Evolutionary conservation across 164 flowering plant genomes (phyloP), one percentile per base, ranked within the genome.

Genomic region (Chimonanthus praecox): DNA sequence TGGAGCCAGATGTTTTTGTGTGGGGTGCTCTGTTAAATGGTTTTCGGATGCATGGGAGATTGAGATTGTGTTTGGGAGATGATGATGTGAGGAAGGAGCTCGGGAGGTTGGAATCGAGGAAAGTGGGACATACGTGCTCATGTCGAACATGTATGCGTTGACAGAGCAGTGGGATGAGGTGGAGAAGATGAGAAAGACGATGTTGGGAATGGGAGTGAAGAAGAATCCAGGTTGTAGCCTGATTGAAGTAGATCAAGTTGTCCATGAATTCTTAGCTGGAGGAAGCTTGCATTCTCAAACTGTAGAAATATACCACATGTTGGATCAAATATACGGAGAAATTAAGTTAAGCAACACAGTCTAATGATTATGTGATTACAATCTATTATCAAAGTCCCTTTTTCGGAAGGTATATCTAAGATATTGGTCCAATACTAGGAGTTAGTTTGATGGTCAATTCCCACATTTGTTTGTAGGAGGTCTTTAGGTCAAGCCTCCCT

Each of bases 201-300:
- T 75, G 73, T 45, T 6, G 16, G 58, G 70, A 58, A 58, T 64
- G 71, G 75, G 75, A 21, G 75, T 68, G 62, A 72, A 11, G 67
- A 76, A 76, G 75, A 76, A 67, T 20, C 79, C 79, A 3, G 79
- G 79, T 10, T 76, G 79, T 68, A 76, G 79, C 71, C 72, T 68
- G 44, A 72, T 72, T 68, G 79, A 76, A 62, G 75, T 76, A 2
- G 68, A 67, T 76, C 64, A 60, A 21, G 46, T 33, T 6, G 79
- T 72, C 43, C 79, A 72, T 71, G 78, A 76, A 60, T 76, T 76
- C 67, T 72, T 76, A 54, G 65, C 70, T 10, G 78, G 78, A 58
- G 78, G 64, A 21, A 71, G 47, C 7, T 58, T 33, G 10, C 74
- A 76, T 72, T 68, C 62, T 47, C 62, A 66, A 45, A 64, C 49